phyloP scores from a whole-genome alignment of 768 basidiomycete species.

The Nidularia sp. region DNA sequence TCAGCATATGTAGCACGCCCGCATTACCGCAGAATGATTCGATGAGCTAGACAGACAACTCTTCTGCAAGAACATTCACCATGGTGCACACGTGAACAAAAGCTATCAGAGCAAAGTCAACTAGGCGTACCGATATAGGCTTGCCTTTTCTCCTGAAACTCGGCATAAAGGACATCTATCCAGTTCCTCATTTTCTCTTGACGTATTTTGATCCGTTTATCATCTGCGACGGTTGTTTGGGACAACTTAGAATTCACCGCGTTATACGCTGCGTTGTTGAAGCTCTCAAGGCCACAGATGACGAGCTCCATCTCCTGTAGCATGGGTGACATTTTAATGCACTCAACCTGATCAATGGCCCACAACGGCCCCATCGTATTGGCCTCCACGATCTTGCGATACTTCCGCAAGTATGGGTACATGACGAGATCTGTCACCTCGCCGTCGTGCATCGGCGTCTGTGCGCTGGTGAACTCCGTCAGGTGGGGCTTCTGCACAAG shows the following conservation, averaged over 20 bases:
- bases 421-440: constrained; percentile 25
- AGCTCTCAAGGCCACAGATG: constrained; percentile 6
- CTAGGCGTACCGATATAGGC: neutral
- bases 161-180: neutral
- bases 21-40: too few species aligned
- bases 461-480: constrained; percentile 23
- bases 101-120: neutral
- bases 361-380: constrained; percentile 12
- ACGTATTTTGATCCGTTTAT: neutral
- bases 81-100: too few species aligned
- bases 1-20: too few species aligned
- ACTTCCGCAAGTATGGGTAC: constrained; percentile 18
- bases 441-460: constrained; percentile 28
- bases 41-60: too few species aligned
- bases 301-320: constrained; percentile 22
- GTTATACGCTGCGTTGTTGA: neutral
- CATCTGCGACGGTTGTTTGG: constrained; percentile 2
- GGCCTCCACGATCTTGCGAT: constrained; percentile 20
- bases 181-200: neutral
- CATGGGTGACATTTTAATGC: constrained; percentile 8
- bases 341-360: neutral
- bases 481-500: constrained; percentile 18
- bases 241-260: constrained; percentile 3
- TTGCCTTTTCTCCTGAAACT: neutral
- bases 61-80: too few species aligned